These are phyloP conservation scores for Botryotinia globosa DNA, from an alignment of 2,329 filamentous ascomycete species.

Conservation along the genomic window DNA sequence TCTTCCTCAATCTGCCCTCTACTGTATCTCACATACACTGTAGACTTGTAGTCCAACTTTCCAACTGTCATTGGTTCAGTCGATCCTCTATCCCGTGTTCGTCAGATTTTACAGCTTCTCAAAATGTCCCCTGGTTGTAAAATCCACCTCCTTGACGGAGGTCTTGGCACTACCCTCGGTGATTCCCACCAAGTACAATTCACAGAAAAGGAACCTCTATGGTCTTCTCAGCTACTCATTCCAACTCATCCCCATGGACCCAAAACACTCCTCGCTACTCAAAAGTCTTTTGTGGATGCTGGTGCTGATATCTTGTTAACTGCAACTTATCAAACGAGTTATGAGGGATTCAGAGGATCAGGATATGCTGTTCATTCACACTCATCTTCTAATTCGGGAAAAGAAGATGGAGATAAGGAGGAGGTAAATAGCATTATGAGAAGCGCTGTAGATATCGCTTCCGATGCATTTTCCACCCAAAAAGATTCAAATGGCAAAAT, in stretches of 20 bases:
- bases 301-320: conserved; percentile 63
- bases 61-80: not conserved
- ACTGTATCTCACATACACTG: no score
- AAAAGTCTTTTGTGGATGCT: conserved; percentile 41
- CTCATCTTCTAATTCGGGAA: not conserved
- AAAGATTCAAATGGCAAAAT: conserved; percentile 34
- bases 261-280: conserved; percentile 13
- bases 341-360: conserved; percentile 48
- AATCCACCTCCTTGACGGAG: conserved; percentile 58
- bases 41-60: not conserved
- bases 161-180: conserved; percentile 64
- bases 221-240: conserved; percentile 66
- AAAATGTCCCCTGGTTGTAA: conserved; percentile 6
- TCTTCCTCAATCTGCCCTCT: not conserved
- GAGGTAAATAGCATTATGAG: conserved; percentile 46
- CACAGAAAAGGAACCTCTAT: conserved; percentile 54
- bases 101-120: not conserved
- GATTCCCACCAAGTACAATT: conserved; percentile 55
- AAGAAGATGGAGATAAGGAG: conserved; percentile 25
- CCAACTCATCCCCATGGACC: conserved; percentile 41
- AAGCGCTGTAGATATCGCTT: conserved; percentile 41
- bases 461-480: conserved; percentile 35
- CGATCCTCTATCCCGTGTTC: not conserved
- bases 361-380: conserved; percentile 14
- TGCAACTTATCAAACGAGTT: conserved; percentile 64